Conservation (phyloP, 768 basidiomycete genomes). For the Hygrophorus pudorinus region DNA sequence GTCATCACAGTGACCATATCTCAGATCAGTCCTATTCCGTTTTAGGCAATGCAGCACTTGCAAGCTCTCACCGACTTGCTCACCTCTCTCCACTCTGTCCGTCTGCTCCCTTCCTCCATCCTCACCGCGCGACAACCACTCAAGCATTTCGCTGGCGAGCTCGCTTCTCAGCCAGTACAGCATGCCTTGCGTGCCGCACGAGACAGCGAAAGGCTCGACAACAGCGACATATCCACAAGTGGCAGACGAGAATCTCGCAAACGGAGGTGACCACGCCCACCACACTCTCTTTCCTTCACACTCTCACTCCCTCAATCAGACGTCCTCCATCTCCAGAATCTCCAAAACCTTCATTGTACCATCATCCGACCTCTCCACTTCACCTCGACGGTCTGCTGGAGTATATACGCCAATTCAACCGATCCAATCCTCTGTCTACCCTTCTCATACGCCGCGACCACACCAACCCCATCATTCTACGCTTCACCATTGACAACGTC, state of each 20-base stretch:
- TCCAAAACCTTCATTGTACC: conserved; percentile 47
- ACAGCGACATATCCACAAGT: conserved; percentile 34
- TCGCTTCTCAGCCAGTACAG: too few species aligned
- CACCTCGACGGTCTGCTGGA: conserved; percentile 37
- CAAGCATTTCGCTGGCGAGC: too few species aligned
- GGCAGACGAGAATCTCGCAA: conserved; percentile 43
- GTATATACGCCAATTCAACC: conserved; percentile 55
- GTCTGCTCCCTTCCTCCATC: conserved; percentile 1
- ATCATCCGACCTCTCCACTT: conserved; percentile 26
- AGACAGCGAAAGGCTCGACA: conserved; percentile 45
- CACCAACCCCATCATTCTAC: conserved; percentile 6
- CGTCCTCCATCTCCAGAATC: conserved; percentile 48
- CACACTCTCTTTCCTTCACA: conserved; percentile 1
- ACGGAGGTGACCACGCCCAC: conserved; percentile 36
- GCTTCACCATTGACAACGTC: conserved; percentile 15
- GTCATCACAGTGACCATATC: too few species aligned
- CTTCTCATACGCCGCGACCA: conserved; percentile 45
- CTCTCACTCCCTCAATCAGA: conserved; percentile 17
- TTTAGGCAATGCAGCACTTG: too few species aligned
- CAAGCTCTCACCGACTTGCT: too few species aligned
- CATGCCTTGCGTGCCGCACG: conserved; percentile 44
- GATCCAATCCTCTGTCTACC: conserved; percentile 26
- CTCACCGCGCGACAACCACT: too few species aligned
- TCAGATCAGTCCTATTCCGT: too few species aligned
- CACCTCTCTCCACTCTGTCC: background rate